phyloP scores from a whole-genome alignment of 768 basidiomycete species.

The Strobilomyces dryophilus region DNA sequence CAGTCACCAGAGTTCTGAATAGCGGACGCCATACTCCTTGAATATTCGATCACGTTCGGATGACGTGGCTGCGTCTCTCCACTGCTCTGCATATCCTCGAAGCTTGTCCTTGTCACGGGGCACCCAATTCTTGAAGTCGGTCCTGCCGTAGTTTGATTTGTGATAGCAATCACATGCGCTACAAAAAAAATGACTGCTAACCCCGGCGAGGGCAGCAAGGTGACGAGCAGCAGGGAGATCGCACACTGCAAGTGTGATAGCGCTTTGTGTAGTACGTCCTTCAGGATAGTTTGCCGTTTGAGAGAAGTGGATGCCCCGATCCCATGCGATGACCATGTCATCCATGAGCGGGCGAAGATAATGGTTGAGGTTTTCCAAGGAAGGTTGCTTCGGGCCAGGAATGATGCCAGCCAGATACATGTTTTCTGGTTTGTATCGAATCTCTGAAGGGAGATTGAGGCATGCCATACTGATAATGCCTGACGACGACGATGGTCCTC shows the following conservation, averaged over 20 bases:
- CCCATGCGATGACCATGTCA: slow-evolving; percentile 32
- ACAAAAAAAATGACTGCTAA: slow-evolving; percentile 27
- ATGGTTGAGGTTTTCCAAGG: slow-evolving; percentile 5
- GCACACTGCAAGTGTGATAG: slow-evolving; percentile 28
- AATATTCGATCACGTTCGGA: not conserved
- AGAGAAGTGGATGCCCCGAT: slow-evolving; percentile 25
- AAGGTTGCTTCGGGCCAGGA: not conserved
- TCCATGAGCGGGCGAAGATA: slow-evolving; percentile 32
- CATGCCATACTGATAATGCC: not conserved
- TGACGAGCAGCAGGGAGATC: slow-evolving; percentile 36
- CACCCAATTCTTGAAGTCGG: slow-evolving; percentile 16
- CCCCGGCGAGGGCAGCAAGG: slow-evolving; percentile 8
- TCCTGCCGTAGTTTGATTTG: not conserved
- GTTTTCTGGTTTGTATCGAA: not conserved
- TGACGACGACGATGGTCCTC: not conserved
- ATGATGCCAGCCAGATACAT: not conserved
- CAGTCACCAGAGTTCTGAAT: not conserved
- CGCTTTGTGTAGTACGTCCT: slow-evolving; percentile 23
- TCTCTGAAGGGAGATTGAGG: not conserved
- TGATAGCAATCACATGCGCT: slow-evolving; percentile 27
- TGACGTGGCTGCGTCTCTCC: not conserved
- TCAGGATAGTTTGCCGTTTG: slow-evolving; percentile 9
- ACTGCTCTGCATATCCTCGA: not conserved
- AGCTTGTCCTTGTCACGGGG: not conserved
- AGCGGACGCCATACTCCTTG: not conserved